A percentile compares a stretch with the other conserved stretches of the same genome.
These are phyloP conservation scores for Penicillium desertorum DNA, from an alignment of 495 filamentous ascomycete species.

Conservation along the genomic window DNA sequence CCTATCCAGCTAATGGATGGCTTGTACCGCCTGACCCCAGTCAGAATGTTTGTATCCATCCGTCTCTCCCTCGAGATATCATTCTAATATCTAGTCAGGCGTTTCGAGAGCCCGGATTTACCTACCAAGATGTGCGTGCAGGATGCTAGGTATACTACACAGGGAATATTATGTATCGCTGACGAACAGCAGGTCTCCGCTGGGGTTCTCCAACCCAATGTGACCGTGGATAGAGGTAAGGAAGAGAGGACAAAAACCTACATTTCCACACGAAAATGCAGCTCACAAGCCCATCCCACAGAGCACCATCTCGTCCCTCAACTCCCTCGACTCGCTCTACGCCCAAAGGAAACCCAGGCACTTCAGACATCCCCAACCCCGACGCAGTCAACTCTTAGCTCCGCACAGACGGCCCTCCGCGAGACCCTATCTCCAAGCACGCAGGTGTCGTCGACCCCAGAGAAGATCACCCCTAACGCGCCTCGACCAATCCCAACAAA, in stretches of 20 bases:
- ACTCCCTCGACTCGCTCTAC: not conserved
- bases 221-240: not conserved
- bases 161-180: not conserved
- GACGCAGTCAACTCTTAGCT: not conserved
- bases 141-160: not conserved
- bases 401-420: not conserved
- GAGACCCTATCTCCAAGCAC: not conserved
- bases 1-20: slow-evolving; percentile 5
- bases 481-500: not conserved
- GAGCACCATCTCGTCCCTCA: not conserved
- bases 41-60: slow-evolving; percentile 10
- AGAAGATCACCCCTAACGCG: not conserved
- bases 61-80: not conserved
- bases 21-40: slow-evolving; percentile 4
- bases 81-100: not conserved
- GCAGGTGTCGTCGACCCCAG: not conserved
- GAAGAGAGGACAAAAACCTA: not conserved
- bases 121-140: not conserved
- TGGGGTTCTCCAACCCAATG: not conserved
- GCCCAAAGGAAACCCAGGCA: not conserved
- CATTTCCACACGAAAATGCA: not conserved
- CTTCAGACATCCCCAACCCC: not conserved
- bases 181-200: not conserved
- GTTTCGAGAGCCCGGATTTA: not conserved
- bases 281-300: not conserved